A percentile compares a stretch with the other conserved stretches of the same genome.
Conservation (phyloP, 2,329 filamentous ascomycete species). For the Colletotrichum tropicicola region DNA sequence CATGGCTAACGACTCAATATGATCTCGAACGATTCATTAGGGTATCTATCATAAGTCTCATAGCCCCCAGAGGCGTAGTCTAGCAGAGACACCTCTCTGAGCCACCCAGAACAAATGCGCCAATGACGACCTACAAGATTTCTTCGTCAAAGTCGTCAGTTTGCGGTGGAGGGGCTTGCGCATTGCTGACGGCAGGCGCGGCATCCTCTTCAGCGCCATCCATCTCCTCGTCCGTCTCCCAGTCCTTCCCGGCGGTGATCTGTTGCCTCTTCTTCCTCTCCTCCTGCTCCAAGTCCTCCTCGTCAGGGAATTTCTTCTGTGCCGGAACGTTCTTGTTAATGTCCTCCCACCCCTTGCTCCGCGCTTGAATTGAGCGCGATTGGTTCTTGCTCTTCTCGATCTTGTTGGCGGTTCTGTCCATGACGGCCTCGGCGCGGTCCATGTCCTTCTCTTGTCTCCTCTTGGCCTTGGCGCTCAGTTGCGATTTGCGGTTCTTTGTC, state of each 20-base stretch:
- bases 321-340: constrained; percentile 53
- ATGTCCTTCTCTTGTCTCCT: constrained; percentile 65
- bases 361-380: constrained; percentile 54
- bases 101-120: not conserved
- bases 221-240: constrained; percentile 48
- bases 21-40: constrained; percentile 20
- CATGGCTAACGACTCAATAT: not conserved
- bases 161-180: not conserved
- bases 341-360: constrained; percentile 66
- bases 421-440: constrained; percentile 67
- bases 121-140: constrained; percentile 21
- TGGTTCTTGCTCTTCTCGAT: constrained; percentile 62
- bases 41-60: constrained; percentile 31
- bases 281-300: constrained; percentile 36
- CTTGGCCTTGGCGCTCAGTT: constrained; percentile 63
- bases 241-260: constrained; percentile 33
- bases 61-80: constrained; percentile 20
- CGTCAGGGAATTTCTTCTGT: constrained; percentile 28
- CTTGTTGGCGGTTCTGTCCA: constrained; percentile 67
- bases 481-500: constrained; percentile 64
- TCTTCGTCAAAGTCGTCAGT: constrained; percentile 29
- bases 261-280: constrained; percentile 28
- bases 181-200: not conserved
- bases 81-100: constrained; percentile 1
- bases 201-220: constrained; percentile 34